Evolutionary conservation across 2,329 filamentous ascomycete genomes (phyloP).

Genomic region (Thielaviopsis euricoi): DNA sequence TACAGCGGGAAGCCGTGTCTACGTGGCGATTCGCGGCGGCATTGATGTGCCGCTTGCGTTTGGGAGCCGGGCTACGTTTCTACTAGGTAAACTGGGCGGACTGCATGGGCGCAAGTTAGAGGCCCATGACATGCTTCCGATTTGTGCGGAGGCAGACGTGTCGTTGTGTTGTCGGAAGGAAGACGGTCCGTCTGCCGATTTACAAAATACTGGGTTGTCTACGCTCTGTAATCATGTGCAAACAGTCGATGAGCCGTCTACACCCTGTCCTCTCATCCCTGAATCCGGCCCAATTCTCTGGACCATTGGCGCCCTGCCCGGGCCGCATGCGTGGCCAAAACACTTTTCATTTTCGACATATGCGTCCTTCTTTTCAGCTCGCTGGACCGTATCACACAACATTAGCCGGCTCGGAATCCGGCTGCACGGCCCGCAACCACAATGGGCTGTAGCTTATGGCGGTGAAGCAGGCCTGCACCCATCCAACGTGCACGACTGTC

Average conservation of each 20-base stretch:
- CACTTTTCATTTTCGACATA: conserved; percentile 21
- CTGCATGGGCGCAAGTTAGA: conserved; percentile 20
- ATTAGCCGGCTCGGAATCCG: conserved; percentile 25
- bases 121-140: conserved; percentile 17
- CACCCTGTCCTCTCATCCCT: neutral
- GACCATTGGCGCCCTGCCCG: conserved; percentile 21
- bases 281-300: conserved; percentile 9
- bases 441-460: conserved; percentile 23
- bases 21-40: conserved; percentile 21
- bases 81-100: conserved; percentile 20
- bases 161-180: too few species aligned
- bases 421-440: conserved; percentile 21
- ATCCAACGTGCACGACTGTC: conserved; percentile 25
- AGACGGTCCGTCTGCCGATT: too few species aligned
- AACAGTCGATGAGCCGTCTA: too few species aligned
- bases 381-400: conserved; percentile 25
- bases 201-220: too few species aligned
- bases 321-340: conserved; percentile 22
- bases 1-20: conserved; percentile 19
- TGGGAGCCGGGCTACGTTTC: conserved; percentile 19
- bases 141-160: conserved; percentile 9
- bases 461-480: conserved; percentile 25
- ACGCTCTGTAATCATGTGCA: too few species aligned
- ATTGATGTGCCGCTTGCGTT: conserved; percentile 20
- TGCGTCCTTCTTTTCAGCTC: conserved; percentile 18